These are phyloP conservation scores for Samsoniella hepiali DNA, from an alignment of 2,329 filamentous ascomycete species.

Conservation along the genomic window DNA sequence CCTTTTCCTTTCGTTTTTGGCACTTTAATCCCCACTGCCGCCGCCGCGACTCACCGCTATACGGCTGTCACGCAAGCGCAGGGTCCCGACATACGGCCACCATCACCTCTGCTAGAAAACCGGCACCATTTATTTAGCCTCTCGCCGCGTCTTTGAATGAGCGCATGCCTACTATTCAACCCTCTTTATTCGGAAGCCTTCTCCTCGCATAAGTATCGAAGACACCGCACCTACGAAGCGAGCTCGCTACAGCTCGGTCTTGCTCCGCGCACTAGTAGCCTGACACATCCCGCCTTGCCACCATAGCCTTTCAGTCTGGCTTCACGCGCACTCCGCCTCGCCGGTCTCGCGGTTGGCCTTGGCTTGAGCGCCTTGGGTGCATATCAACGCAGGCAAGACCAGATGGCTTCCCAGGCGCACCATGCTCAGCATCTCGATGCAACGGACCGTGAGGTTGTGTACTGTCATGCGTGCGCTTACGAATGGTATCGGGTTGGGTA, in stretches of 20 bases:
- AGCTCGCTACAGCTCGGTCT: background rate
- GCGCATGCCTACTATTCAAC: too few species aligned
- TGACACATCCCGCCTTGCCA: background rate
- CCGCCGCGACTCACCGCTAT: conserved; percentile 4
- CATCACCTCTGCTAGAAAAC: background rate
- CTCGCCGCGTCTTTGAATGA: background rate
- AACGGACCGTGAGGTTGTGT: conserved; percentile 67
- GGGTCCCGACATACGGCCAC: background rate
- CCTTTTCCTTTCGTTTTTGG: background rate
- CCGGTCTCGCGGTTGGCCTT: conserved; percentile 56
- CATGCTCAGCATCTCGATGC: conserved; percentile 46
- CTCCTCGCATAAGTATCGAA: background rate
- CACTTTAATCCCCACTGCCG: background rate
- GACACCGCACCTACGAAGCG: background rate
- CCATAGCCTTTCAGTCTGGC: conserved; percentile 43
- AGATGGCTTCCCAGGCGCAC: conserved; percentile 35
- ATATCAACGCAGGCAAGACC: conserved; percentile 46
- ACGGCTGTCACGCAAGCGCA: conserved; percentile 8
- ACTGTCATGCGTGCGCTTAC: conserved; percentile 75
- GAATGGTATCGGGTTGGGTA: conserved; percentile 77
- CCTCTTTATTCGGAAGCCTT: background rate
- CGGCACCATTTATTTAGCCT: background rate
- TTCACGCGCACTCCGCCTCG: conserved; percentile 52
- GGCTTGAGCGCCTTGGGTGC: conserved; percentile 56
- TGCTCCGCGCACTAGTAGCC: background rate